Conservation (phyloP, 768 basidiomycete genomes). For the Russula griseocarnosa region DNA sequence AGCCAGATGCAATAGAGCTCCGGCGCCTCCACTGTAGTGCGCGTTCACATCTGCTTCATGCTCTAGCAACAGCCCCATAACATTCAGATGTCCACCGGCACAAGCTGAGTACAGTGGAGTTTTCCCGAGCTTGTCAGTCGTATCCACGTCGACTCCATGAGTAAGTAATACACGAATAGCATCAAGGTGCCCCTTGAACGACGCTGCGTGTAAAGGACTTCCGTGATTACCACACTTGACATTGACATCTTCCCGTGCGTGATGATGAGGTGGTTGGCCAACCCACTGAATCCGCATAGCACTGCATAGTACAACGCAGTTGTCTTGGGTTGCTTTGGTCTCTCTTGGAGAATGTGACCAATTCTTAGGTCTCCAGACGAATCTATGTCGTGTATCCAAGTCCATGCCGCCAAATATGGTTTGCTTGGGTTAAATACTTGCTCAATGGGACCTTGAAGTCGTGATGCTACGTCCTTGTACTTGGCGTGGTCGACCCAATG, state of each 20-base stretch:
- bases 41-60: too few relatives aligned
- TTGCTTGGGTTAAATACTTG: neutral
- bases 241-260: neutral
- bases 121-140: too few relatives aligned
- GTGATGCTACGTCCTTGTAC: neutral
- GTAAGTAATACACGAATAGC: neutral
- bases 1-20: too few relatives aligned
- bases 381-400: neutral
- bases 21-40: too few relatives aligned
- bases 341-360: neutral
- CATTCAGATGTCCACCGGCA: too few relatives aligned
- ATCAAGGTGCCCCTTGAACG: neutral
- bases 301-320: constrained; percentile 7
- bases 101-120: too few relatives aligned
- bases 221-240: neutral
- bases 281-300: neutral
- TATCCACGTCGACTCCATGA: neutral
- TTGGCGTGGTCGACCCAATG: constrained; percentile 1
- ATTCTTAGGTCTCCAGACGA: fast-evolving
- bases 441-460: neutral
- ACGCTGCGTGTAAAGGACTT: neutral
- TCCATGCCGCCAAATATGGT: neutral
- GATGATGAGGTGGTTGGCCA: neutral
- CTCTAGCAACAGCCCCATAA: too few relatives aligned
- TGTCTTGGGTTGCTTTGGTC: too few relatives aligned